A percentile compares a stretch with the other conserved stretches of the same genome.
These are phyloP conservation scores for Austroboletus festivus DNA, from an alignment of 768 basidiomycete species.

Conservation along the genomic window DNA sequence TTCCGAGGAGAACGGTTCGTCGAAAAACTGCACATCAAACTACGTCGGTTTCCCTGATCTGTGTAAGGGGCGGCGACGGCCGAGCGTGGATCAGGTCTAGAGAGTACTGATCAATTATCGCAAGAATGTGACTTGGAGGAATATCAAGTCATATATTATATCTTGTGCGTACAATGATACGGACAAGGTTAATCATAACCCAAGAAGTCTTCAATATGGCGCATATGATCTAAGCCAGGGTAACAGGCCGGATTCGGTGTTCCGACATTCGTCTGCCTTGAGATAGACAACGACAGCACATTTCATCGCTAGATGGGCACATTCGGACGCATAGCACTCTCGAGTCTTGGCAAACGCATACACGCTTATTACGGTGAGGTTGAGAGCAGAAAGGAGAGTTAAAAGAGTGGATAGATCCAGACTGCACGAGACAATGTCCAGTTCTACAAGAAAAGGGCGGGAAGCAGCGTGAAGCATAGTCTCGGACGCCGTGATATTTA, in stretches of 20 bases:
- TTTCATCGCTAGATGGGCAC: conserved; percentile 14
- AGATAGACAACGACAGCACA: conserved; percentile 41
- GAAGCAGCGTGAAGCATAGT: conserved; percentile 24
- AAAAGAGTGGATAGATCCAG: conserved; percentile 31
- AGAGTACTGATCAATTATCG: too few relatives aligned
- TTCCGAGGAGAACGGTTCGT: too few relatives aligned
- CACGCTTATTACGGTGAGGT: conserved; percentile 50
- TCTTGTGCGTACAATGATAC: too few relatives aligned
- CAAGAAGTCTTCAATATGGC: too few relatives aligned
- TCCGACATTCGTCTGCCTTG: conserved; percentile 53
- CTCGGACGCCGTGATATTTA: conserved; percentile 12
- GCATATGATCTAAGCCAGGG: conserved; percentile 64
- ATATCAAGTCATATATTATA: too few relatives aligned
- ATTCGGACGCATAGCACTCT: conserved; percentile 18
- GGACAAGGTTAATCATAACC: too few relatives aligned
- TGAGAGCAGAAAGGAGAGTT: conserved; percentile 34
- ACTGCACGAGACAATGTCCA: conserved; percentile 35
- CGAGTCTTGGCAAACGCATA: conserved; percentile 55
- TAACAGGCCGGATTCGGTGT: conserved; percentile 51
- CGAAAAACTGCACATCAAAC: too few relatives aligned
- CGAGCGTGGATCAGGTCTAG: too few relatives aligned
- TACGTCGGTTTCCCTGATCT: too few relatives aligned
- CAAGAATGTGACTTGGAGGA: too few relatives aligned
- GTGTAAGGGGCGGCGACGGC: too few relatives aligned
- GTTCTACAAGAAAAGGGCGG: conserved; percentile 35